A percentile compares a stretch with the other conserved stretches of the same genome.
These are phyloP conservation scores for Hanseniaspora guilliermondii DNA, from an alignment of 805 yeast species.

Conservation along the genomic window DNA sequence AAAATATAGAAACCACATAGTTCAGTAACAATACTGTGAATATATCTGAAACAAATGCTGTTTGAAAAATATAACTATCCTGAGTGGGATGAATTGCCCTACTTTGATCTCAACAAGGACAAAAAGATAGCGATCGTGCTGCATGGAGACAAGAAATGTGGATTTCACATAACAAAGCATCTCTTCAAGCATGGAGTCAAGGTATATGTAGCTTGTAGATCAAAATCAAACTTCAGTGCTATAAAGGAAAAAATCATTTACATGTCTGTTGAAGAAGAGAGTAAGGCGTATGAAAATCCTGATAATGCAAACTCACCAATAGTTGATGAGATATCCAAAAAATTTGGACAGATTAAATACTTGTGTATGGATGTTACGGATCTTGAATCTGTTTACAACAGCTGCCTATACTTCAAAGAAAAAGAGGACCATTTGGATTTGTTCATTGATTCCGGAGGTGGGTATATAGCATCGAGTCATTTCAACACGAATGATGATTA, in stretches of 20 bases:
- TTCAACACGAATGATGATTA: conserved; percentile 53
- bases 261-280: conserved; percentile 28
- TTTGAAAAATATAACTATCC: conserved; percentile 14
- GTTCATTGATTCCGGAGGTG: conserved; percentile 58
- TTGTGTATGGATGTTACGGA: conserved; percentile 46
- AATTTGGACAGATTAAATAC: conserved; percentile 40
- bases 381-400: conserved; percentile 35
- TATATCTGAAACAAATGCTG: not conserved
- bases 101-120: conserved; percentile 41
- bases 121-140: conserved; percentile 61
- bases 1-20: not conserved
- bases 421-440: conserved; percentile 44
- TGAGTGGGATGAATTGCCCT: conserved; percentile 46
- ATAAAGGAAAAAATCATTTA: conserved; percentile 44
- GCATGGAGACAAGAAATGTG: conserved; percentile 75
- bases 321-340: conserved; percentile 17
- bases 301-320: conserved; percentile 5
- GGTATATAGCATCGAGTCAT: conserved; percentile 66
- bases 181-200: conserved; percentile 66
- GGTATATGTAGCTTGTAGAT: conserved; percentile 66
- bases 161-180: conserved; percentile 64
- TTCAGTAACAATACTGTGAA: too few relatives aligned
- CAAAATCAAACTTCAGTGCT: conserved; percentile 27
- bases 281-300: conserved; percentile 14
- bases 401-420: conserved; percentile 35